Evolutionary conservation across 371 early-diverging fungal species (phyloP).

Genomic region (Rhizopus sp.): DNA sequence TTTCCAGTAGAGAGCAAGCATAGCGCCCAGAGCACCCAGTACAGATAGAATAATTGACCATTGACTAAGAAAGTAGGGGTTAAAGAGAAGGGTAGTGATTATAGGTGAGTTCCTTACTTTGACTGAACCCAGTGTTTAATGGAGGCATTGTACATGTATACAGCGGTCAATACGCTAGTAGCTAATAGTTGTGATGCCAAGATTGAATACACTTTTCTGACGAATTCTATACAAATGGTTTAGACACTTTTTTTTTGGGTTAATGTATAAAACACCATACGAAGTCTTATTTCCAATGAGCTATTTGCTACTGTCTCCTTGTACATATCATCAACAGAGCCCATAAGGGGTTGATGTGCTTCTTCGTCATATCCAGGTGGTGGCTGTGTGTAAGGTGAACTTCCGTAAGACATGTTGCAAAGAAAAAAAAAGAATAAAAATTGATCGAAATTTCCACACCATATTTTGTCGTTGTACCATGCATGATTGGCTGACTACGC

Average conservation of each 20-base stretch:
- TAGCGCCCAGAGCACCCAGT: slow-evolving; percentile 47
- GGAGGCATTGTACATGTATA: slow-evolving; percentile 60
- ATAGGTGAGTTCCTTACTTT: slow-evolving; percentile 39
- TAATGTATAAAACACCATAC: slow-evolving; percentile 25
- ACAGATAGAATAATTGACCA: slow-evolving; percentile 48
- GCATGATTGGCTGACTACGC: no score
- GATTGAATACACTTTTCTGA: slow-evolving; percentile 82
- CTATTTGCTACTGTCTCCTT: slow-evolving; percentile 61
- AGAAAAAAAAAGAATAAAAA: slow-evolving; percentile 10
- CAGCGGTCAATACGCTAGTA: slow-evolving; percentile 57
- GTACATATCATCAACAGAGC: slow-evolving; percentile 58
- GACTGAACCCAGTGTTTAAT: slow-evolving; percentile 57
- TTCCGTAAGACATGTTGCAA: slow-evolving; percentile 22
- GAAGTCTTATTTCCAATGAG: slow-evolving; percentile 57
- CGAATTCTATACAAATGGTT: slow-evolving; percentile 53
- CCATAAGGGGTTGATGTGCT: slow-evolving; percentile 38
- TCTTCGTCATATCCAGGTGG: slow-evolving; percentile 52
- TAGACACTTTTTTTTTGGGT: background rate
- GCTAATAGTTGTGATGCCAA: slow-evolving; percentile 65
- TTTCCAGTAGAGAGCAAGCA: slow-evolving; percentile 65
- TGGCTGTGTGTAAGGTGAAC: slow-evolving; percentile 37
- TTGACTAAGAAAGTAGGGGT: slow-evolving; percentile 20
- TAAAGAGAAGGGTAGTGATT: background rate
- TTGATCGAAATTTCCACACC: background rate
- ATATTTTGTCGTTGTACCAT: no score